These are phyloP conservation scores for Plenodomus biglobosus DNA, from an alignment of 2,329 filamentous ascomycete species.

Conservation along the genomic window DNA sequence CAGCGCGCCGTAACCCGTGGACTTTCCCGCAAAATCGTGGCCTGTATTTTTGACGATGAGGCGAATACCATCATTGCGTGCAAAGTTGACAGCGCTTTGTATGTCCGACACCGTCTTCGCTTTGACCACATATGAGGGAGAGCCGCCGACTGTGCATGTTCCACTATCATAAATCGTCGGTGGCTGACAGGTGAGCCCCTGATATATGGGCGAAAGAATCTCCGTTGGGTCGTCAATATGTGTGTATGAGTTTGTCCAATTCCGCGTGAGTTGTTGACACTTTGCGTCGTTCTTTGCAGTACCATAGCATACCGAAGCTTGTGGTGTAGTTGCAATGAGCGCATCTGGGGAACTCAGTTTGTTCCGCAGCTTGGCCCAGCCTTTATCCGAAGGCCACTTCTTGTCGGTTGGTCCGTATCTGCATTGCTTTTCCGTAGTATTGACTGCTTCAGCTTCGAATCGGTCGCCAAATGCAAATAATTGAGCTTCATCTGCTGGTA, in stretches of 20 bases:
- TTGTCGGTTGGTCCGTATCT: constrained; percentile 22
- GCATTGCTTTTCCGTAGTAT: constrained; percentile 17
- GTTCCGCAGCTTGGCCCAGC: constrained; percentile 22
- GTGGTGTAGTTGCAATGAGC: constrained; percentile 24
- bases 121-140: constrained; percentile 30
- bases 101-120: constrained; percentile 28
- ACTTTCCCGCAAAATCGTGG: constrained; percentile 35
- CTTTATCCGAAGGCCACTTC: constrained; percentile 31
- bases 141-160: constrained; percentile 30
- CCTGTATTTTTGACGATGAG: constrained; percentile 39
- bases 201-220: constrained; percentile 30
- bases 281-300: constrained; percentile 19
- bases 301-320: constrained; percentile 28
- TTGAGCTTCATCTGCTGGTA: constrained; percentile 22
- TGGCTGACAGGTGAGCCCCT: constrained; percentile 33
- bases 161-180: constrained; percentile 21
- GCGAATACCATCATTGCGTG: constrained; percentile 24
- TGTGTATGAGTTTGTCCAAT: constrained; percentile 21
- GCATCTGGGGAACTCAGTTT: constrained; percentile 22
- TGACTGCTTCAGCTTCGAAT: constrained; percentile 9
- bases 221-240: constrained; percentile 31
- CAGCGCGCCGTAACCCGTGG: constrained; percentile 22
- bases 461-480: constrained; percentile 27
- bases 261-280: constrained; percentile 21
- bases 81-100: constrained; percentile 35